Evolutionary conservation across 495 filamentous ascomycete species (phyloP), one percentile per base, ranked within the genome.

Genomic region (Trichoderma orchidacearum): DNA sequence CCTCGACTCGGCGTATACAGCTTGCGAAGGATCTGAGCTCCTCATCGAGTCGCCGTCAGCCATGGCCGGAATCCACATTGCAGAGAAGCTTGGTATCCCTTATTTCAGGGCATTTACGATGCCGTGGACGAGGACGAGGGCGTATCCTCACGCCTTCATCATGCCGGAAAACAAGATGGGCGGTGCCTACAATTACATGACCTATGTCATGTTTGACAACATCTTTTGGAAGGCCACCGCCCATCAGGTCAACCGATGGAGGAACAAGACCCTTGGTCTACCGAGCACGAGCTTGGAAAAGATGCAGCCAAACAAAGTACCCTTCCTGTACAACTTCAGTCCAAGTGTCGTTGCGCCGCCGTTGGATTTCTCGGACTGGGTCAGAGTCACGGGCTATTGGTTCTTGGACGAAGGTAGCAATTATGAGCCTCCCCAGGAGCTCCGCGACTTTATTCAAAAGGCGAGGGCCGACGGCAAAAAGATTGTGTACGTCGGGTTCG

Each of bases 51-150:
- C 87, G 41, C 93, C 93, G n/a, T 90, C 85, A 60, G 90, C 94
- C 41, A 98, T 98, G 93, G 90, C 85, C 9, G 93, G 93, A 29
- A 96, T 98, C 41, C 93, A 98, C 67, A 96, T 98, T 59, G 93
- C 93, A n/a, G 94, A 98, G 71, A 90, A 90, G 6, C 77, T 98
- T 5, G 77, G 79, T 30, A 94, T 98, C 53, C 93, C 93, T 5
- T 98, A 98, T 65, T 97, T 97, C 76, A 83, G 93, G 58, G 94
- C 90, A 0, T 98, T 98, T 68, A 93, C 92, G 17, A 98, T 98
- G 93, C 94, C 93, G 13, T 98, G 93, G 93, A 92, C 94, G 0
- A 83, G 91, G 45, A 98, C 93, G 23, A 77, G 94, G 53, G 89
- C 94, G 3, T 98, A 98, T 63, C 93, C 93, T 12, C 93, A 98